Evolutionary conservation across 805 yeast genomes (phyloP).

Genomic region (Metschnikowia baotianmanensis): DNA sequence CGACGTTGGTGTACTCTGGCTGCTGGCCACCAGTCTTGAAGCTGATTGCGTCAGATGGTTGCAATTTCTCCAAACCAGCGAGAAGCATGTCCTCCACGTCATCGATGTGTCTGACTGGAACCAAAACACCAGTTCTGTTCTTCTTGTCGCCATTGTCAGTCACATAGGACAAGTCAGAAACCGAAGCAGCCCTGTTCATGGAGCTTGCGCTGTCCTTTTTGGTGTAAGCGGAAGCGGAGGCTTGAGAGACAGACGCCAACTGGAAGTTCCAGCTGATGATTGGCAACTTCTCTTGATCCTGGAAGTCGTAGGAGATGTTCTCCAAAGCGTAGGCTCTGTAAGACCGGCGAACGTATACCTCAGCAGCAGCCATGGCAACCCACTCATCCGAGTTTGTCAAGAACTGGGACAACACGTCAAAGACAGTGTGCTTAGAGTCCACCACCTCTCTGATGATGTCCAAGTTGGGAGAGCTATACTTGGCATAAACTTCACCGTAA

Average conservation of each 20-base stretch:
- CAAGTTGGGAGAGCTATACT: conserved; percentile 78
- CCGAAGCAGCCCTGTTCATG: conserved; percentile 86
- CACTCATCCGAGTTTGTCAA: conserved; percentile 78
- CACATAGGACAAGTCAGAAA: conserved; percentile 85
- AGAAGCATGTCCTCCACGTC: conserved; percentile 82
- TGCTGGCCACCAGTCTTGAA: conserved; percentile 32
- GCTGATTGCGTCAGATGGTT: conserved; percentile 44
- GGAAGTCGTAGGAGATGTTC: conserved; percentile 60
- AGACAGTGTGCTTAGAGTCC: conserved; percentile 93
- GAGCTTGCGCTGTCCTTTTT: conserved; percentile 34
- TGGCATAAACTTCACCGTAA: conserved; percentile 79
- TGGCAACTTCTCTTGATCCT: conserved; percentile 50
- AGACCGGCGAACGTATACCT: conserved; percentile 94
- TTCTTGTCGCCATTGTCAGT: conserved; percentile 71
- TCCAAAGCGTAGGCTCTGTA: conserved; percentile 93
- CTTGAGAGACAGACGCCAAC: conserved; percentile 72
- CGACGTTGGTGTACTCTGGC: conserved; percentile 66
- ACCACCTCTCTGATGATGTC: conserved; percentile 84
- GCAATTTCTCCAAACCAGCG: conserved; percentile 71
- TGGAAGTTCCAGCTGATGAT: conserved; percentile 86
- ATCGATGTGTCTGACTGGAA: conserved; percentile 78
- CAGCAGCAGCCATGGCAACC: conserved; percentile 94
- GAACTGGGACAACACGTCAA: conserved; percentile 93
- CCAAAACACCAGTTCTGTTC: conserved; percentile 78
- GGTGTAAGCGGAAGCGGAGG: conserved; percentile 65